phyloP scores from a whole-genome alignment of 108 stramenopile genomes.

The Tribonema minus region DNA sequence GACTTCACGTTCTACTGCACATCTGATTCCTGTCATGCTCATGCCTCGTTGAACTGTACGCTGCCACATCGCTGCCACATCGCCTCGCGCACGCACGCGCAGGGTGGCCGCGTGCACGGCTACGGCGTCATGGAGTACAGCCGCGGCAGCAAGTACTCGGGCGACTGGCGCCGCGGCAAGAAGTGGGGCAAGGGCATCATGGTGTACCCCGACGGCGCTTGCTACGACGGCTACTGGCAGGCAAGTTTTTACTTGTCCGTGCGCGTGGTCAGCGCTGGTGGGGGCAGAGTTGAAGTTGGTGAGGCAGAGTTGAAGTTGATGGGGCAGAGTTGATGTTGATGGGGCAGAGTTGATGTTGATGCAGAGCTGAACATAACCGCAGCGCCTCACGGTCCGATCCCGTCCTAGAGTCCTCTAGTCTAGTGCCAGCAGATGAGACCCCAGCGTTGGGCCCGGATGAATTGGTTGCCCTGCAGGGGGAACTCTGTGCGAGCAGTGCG shows the following conservation, averaged over 20 bases:
- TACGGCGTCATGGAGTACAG: conserved; percentile 24
- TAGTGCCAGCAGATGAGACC: too few relatives aligned
- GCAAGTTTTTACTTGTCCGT: not conserved
- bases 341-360: not conserved
- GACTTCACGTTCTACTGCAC: too few relatives aligned
- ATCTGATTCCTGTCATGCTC: too few relatives aligned
- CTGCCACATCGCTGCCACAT: not conserved
- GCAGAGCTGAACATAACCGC: too few relatives aligned
- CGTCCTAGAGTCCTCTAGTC: too few relatives aligned
- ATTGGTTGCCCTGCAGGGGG: too few relatives aligned
- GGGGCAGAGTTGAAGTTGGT: not conserved
- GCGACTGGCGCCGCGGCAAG: conserved; percentile 19
- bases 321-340: not conserved
- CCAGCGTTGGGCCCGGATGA: too few relatives aligned
- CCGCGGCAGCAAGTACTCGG: conserved; percentile 7
- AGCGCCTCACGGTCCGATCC: too few relatives aligned
- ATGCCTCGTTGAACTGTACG: not conserved
- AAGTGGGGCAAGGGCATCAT: conserved; percentile 22
- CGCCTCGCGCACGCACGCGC: not conserved
- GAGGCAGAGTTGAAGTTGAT: not conserved
- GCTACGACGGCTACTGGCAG: not conserved
- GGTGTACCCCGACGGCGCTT: conserved; percentile 33
- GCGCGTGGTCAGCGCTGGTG: not conserved
- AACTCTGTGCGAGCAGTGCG: too few relatives aligned
- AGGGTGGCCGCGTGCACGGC: conserved; percentile 9